Conservation (phyloP, 2,329 filamentous ascomycete genomes). For the Xylariaceae sp. region DNA sequence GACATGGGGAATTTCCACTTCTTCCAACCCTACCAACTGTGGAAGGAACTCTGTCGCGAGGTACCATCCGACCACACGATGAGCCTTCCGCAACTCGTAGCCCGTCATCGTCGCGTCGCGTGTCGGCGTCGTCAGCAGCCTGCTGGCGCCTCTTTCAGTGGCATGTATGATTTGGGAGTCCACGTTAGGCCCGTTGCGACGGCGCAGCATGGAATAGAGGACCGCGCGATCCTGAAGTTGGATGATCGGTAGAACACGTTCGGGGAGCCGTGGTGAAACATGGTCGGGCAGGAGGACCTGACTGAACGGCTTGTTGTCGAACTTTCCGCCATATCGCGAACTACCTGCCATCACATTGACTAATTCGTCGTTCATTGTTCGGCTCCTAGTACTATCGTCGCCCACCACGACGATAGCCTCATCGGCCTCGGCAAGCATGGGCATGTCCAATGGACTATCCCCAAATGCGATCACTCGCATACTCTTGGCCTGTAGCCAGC, state of each 20-base stretch:
- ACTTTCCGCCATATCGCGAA: constrained; percentile 6
- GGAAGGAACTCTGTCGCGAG: constrained; percentile 46
- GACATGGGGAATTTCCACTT: constrained; percentile 45
- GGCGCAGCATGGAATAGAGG: constrained; percentile 6
- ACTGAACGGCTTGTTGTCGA: constrained; percentile 34
- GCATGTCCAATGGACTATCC: constrained; percentile 53
- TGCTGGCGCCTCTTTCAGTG: constrained; percentile 39
- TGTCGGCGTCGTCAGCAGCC: constrained; percentile 48
- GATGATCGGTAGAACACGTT: constrained; percentile 36
- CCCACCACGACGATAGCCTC: constrained; percentile 52
- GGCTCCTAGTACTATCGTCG: constrained; percentile 40
- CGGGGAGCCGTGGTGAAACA: constrained; percentile 38
- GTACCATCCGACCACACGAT: constrained; percentile 46
- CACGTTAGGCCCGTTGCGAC: constrained; percentile 1
- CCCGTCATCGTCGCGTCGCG: constrained; percentile 44
- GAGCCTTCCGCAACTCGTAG: constrained; percentile 41
- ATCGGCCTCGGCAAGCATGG: constrained; percentile 51
- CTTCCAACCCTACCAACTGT: constrained; percentile 44
- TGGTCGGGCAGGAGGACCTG: constrained; percentile 43
- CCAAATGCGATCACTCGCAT: constrained; percentile 51
- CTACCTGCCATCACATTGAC: constrained; percentile 32
- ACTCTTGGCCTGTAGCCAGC: constrained; percentile 32
- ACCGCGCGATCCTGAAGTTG: constrained; percentile 27
- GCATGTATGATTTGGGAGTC: constrained; percentile 34
- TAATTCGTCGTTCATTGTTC: constrained; percentile 46